Conservation (phyloP, 495 filamentous ascomycete genomes). For the Zalerion maritima region DNA sequence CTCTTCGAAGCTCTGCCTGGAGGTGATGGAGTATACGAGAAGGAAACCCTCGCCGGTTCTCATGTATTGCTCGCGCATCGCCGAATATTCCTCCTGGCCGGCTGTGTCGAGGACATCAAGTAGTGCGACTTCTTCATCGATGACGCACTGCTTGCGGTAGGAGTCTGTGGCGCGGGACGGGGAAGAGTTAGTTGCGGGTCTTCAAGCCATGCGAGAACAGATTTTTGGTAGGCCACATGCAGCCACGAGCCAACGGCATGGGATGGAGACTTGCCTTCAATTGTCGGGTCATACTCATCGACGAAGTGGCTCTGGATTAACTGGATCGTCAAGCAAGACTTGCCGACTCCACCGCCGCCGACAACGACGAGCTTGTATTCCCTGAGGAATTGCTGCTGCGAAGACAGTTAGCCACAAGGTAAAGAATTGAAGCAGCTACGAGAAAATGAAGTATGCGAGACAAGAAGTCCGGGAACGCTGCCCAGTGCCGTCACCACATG, state of each 20-base stretch:
- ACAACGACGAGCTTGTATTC: conserved; percentile 99
- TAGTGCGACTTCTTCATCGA: conserved; percentile 93
- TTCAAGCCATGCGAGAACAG: conserved; percentile 1
- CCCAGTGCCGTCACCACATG: too few relatives aligned
- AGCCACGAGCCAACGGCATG: conserved; percentile 1
- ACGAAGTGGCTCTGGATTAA: conserved; percentile 98
- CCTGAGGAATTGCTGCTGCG: conserved; percentile 61
- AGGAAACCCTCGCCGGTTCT: conserved; percentile 96
- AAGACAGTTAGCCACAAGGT: conserved; percentile 8
- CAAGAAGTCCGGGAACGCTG: too few relatives aligned
- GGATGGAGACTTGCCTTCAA: conserved; percentile 63
- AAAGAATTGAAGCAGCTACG: conserved; percentile 1
- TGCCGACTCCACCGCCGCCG: conserved; percentile 94
- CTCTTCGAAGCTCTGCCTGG: conserved; percentile 92
- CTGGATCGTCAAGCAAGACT: conserved; percentile 98
- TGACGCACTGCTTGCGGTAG: conserved; percentile 98
- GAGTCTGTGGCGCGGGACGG: conserved; percentile 50
- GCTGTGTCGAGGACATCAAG: conserved; percentile 97
- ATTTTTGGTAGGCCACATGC: conserved; percentile 11
- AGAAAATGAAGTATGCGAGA: too few relatives aligned
- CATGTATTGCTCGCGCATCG: conserved; percentile 99
- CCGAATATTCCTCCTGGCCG: conserved; percentile 97
- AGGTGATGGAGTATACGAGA: conserved; percentile 95
- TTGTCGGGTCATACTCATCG: conserved; percentile 98
- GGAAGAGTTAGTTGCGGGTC: conserved; percentile 1